These are phyloP conservation scores for Erigeron canadensis DNA, from an alignment of 129 eudicot genomes.

Conservation along the genomic window DNA sequence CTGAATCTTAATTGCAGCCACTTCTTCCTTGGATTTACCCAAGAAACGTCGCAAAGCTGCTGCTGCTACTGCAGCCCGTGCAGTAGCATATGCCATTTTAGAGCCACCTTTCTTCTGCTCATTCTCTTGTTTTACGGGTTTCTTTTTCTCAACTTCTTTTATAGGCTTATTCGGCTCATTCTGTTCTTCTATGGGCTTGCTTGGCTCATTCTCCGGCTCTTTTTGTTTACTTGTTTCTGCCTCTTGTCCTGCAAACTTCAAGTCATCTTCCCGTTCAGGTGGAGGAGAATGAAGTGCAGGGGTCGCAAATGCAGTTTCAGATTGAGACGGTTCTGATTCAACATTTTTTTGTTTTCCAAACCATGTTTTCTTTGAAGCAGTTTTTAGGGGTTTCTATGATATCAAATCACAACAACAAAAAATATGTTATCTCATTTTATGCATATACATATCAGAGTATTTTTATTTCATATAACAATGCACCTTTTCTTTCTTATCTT, in stretches of 20 bases:
- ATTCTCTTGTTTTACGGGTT: slow-evolving; percentile 18
- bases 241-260: slow-evolving; percentile 25
- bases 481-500: slow-evolving; percentile 47
- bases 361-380: slow-evolving; percentile 37
- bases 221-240: slow-evolving; percentile 21
- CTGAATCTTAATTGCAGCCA: slow-evolving; percentile 66
- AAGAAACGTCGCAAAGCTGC: slow-evolving; percentile 43
- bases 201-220: slow-evolving; percentile 20
- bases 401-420: neutral
- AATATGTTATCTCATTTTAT: neutral
- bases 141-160: slow-evolving; percentile 15
- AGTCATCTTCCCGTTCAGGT: slow-evolving; percentile 29
- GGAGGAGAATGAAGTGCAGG: slow-evolving; percentile 33
- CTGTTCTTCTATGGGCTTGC: slow-evolving; percentile 6
- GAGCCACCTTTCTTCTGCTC: slow-evolving; percentile 34
- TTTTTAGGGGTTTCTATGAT: slow-evolving; percentile 37
- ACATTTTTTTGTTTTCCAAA: slow-evolving; percentile 36
- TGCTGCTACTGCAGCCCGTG: slow-evolving; percentile 62
- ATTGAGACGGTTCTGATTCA: slow-evolving; percentile 32
- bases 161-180: slow-evolving; percentile 4
- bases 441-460: neutral
- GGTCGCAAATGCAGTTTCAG: slow-evolving; percentile 35
- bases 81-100: slow-evolving; percentile 38
- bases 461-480: neutral
- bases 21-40: slow-evolving; percentile 61